Base-by-base conservation (phyloP, 805 yeast species). In the Candida golubevii region DNA sequence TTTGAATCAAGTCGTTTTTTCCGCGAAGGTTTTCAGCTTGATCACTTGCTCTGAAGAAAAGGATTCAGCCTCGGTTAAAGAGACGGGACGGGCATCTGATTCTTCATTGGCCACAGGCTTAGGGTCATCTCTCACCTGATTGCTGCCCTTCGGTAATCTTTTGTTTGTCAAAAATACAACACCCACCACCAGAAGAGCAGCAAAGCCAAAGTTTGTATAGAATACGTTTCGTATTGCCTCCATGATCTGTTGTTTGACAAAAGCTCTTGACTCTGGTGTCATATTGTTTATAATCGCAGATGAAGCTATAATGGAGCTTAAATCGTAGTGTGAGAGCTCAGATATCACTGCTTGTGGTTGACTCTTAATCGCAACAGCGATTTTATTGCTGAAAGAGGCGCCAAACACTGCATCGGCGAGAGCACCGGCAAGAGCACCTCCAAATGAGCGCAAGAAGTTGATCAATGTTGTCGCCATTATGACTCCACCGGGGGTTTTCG, bases 401-500 rank as follows among this genome's bases (percentile, higher is more conserved):
- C 66, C 57, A 52, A 70, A 72, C 8, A 69, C 66, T n/a, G 69
- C 62, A 46, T 73, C 75, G 3, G 72, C 67, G 14, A 74, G 57
- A 33, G 62, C 66, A 4, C 74, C 63, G 26, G 75, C 70, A 27
- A 78, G 33, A 1, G 80, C 66, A 36, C 77, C 74, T 15, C 76
- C 77, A 13, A 77, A 48, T 1, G 74, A 58, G 50, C 82, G 69
- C 12, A 58, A 56, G 53, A 75, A 75, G 48, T 69, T 66, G 45
- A 74, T 44, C 39, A 70, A 63, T 0, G 79, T 59, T 6, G 81
- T 75, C 2, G 77, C 66, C 58, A 77, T 56, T 38, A 79, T 74
- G 7, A 68, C 65, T 3, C 74, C 69, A 12, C 82, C 83, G 7
- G 76, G 69, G 1, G 65, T 57, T 47, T 77, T 74, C 30, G 83